Percentiles rank a stretch among this genome's conserved stretches.
phyloP scores from a whole-genome alignment of 2,329 filamentous ascomycete species.

The Talaromyces sp. region DNA sequence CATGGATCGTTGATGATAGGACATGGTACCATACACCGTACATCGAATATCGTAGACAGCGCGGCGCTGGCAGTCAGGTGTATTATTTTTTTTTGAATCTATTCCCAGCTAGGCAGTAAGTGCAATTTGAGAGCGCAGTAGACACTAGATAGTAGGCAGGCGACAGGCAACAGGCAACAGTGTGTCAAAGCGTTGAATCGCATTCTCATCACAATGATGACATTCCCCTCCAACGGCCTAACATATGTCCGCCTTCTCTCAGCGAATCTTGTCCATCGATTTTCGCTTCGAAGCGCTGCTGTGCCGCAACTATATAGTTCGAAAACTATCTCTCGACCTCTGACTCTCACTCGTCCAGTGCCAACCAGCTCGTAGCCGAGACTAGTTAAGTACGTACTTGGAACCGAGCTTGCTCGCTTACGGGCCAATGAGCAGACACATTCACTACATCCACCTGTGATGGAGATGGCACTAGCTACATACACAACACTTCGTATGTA shows the following conservation, averaged over 20 bases:
- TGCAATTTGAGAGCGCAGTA: neutral
- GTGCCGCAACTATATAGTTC: conserved; percentile 10
- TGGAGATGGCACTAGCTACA: neutral
- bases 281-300: neutral
- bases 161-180: neutral
- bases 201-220: neutral
- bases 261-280: neutral
- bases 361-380: neutral
- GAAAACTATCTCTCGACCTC: neutral
- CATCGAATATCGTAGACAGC: neutral
- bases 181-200: neutral
- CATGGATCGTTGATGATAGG: neutral
- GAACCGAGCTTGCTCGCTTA: neutral
- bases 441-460: neutral
- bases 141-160: neutral
- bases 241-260: too few relatives aligned
- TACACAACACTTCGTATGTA: neutral
- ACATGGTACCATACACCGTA: neutral
- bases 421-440: neutral
- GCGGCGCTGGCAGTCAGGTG: neutral
- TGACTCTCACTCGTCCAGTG: neutral
- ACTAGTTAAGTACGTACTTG: neutral
- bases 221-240: too few relatives aligned
- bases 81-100: neutral
- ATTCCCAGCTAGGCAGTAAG: neutral